Evolutionary conservation across 1,139 yeast genomes (phyloP), one percentile per base, ranked within the genome.

Genomic region (Yamadazyma triangularis): DNA sequence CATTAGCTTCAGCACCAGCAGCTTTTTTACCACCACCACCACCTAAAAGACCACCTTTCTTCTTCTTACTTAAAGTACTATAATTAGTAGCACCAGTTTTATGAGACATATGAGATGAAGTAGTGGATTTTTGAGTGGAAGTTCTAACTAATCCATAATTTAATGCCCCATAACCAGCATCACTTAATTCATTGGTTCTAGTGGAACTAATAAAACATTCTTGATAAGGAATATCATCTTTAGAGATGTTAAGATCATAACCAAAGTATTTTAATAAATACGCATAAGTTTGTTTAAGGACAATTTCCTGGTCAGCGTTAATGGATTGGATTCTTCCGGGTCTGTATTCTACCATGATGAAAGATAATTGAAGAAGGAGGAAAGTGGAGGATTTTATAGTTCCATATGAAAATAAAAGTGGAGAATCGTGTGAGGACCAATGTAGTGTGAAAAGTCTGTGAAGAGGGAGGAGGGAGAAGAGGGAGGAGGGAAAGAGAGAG

Each of bases 291-390:
- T 68, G 74, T 42, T 68, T 68, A 35, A 63, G 48, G 10, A 53
- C 47, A 27, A 64, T 37, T 39, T 68, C 74, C 40, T 68, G 70
- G 8, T 63, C 70, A 15, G 59, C 60, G 29, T 50, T 53, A 29
- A 68, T 53, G 18, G 66, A 50, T 35, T 65, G 71, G 35, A 67
- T 58, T 44, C 73, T 57, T 8, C 69, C 72, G 4, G 66, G 66
- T 33, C 69, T 56, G 38, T 39, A 55, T 13, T 36, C 32, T 27
- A 38, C 34, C 6, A 4, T 19, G n/a, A 9, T 20, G n/a, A 18
- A 9, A n/a, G n/a, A 10, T 8, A 23, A 11, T 23, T 23, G 9
- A 8, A 7, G 25, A 12, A 11, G 11, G 8, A 23, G 11, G 13
- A 9, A 8, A 7, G 8, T 10, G 10, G 10, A 10, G n/a, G n/a